Base-by-base conservation (phyloP, 495 filamentous ascomycete genomes). In the Amphirosellinia nigrospora region DNA sequence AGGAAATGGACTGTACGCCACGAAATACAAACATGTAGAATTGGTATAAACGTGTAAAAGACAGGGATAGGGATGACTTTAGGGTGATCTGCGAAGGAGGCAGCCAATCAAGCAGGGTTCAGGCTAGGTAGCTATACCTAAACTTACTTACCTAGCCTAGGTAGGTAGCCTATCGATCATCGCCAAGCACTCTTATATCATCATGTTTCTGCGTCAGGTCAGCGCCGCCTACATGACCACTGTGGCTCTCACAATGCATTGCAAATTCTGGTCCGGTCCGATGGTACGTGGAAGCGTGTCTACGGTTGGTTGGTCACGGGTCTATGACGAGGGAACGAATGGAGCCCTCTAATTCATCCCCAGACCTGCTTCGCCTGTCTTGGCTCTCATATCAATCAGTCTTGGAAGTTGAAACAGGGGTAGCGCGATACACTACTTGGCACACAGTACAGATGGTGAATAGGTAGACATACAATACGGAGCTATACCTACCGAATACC, bases 21-120 rank as follows among this genome's bases (percentile, higher is more conserved):
- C 10, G 53, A 53, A 28, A 19, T 58, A 56, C 52, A 32, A 10
- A 58, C 55, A 19, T 58, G 55, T 11, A 36, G 10, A 36, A 11
- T 15, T 36, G 30, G 32, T 36, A n/a, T n/a, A 46, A 46, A n/a
- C 43, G 43, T 5, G n/a, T 46, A n/a, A 28, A 52, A 23, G 26
- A 28, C 30, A 59, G 10, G 2, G 39, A 30, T 26, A 48, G 60
- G 60, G 55, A 16, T 59, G 15, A 9, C 58, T 21, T 38, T 15
- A 50, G 26, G 38, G 48, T 13, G 63, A 65, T 52, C 45, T 53
- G 63, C 63, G 23, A 65, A 39, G 8, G 64, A 66, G 64, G 64
- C 38, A 66, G 50, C 64, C 64, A 64, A 46, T 46, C 6, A 46
- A 32, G 39, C 61, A 64, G 61, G 61, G 61, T 39, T 64, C 61